Percentiles rank a stretch among this genome's conserved stretches.
phyloP scores from a whole-genome alignment of 495 filamentous ascomycete species.

The Penicillium antarcticum region DNA sequence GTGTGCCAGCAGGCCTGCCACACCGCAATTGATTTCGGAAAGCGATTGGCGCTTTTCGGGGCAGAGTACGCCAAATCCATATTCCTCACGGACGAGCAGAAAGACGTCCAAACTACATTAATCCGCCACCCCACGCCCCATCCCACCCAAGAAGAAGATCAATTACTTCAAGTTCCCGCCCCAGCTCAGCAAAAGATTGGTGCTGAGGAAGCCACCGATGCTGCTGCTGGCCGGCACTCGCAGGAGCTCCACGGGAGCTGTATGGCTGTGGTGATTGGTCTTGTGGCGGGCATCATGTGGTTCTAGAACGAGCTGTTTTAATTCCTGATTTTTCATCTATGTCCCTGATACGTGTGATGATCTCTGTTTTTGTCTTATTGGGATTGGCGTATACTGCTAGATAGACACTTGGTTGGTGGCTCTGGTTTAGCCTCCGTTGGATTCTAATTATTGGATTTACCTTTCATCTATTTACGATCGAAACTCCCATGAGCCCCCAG shows the following conservation, averaged over 20 bases:
- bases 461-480: not conserved
- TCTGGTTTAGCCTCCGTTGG: constrained; percentile 25
- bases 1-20: constrained; percentile 39
- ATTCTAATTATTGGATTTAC: constrained; percentile 16
- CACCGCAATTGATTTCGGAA: constrained; percentile 12
- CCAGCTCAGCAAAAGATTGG: constrained; percentile 4
- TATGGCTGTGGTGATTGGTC: constrained; percentile 42
- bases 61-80: constrained; percentile 5
- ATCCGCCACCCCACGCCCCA: not conserved
- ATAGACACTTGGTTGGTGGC: constrained; percentile 18
- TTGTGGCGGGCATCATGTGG: constrained; percentile 43
- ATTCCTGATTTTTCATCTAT: constrained; percentile 1
- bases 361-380: constrained; percentile 14
- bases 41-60: not conserved
- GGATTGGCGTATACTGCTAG: constrained; percentile 6
- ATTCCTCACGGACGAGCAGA: not conserved
- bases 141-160: not conserved
- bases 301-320: constrained; percentile 20
- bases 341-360: constrained; percentile 22
- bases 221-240: constrained; percentile 25
- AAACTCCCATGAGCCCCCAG: too few relatives aligned
- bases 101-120: not conserved
- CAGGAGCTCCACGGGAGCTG: constrained; percentile 35
- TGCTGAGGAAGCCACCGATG: constrained; percentile 23
- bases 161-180: not conserved